Evolutionary conservation across 2,329 filamentous ascomycete species (phyloP), one percentile per base, ranked within the genome.

Genomic region (Rhytidhysteron rufulum): DNA sequence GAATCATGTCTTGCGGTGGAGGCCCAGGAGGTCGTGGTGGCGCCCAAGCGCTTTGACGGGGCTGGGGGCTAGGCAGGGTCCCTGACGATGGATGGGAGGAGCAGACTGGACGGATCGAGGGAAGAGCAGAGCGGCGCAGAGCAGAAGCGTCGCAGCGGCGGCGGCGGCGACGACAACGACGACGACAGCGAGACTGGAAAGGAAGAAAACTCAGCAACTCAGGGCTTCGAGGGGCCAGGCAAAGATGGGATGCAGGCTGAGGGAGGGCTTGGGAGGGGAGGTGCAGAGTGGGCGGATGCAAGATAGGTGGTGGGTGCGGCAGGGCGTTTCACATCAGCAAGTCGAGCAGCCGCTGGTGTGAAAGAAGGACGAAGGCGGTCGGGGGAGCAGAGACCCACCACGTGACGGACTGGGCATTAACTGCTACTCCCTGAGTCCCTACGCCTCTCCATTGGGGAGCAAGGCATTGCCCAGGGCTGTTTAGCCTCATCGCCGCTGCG

Each of bases 1-100:
- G 43, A 46, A 43, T 58, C 58, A 62, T 61, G 40, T 27, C 50
- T 57, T 17, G 39, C 40, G 42, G 45, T 37, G 38, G n/a, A 45
- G 44, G 40, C 31, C 24, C 40, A 41, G 22, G 43, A 34, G 37
- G 27, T 20, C 34, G 32, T 34, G 47, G 50, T 47, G 47, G 52
- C 48, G 50, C 41, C 44, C 41, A 41, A 48, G 47, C 43, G 50
- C 44, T 41, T 43, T 46, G 45, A 50, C 36, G 31, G 15, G n/a
- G n/a, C n/a, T n/a, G n/a, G n/a, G 11, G 32, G 38, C 18, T 20
- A 21, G 34, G 34, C 34, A 42, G 39, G 40, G 40, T 43, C 39
- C 37, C n/a, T n/a, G 29, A 20, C 35, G 41, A 34, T 27, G 21
- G 36, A 39, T n/a, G 16, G 31, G 43, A 27, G 17, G 19, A 34